phyloP scores from a whole-genome alignment of 805 yeast genomes.

The Millerozyma miso region DNA sequence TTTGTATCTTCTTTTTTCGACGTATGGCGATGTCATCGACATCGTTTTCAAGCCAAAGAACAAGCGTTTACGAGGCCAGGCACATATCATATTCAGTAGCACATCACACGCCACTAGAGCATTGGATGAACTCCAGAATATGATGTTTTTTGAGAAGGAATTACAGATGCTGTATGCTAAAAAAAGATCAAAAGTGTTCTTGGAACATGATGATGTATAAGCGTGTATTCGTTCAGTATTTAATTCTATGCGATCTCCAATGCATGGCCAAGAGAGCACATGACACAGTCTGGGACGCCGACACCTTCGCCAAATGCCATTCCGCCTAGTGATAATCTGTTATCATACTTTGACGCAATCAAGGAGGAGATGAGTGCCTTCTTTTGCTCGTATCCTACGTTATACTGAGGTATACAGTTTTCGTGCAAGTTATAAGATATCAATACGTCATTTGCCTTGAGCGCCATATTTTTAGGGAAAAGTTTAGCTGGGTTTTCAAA shows the following conservation, averaged over 20 bases:
- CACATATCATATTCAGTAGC: constrained; percentile 53
- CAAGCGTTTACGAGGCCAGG: constrained; percentile 58
- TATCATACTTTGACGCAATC: constrained; percentile 30
- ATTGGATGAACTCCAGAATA: constrained; percentile 41
- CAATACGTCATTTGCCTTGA: constrained; percentile 23
- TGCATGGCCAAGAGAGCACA: constrained; percentile 60
- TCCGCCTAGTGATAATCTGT: constrained; percentile 61
- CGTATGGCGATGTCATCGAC: constrained; percentile 62
- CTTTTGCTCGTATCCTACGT: constrained; percentile 59
- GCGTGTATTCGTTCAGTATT: constrained; percentile 1
- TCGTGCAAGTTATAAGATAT: constrained; percentile 29
- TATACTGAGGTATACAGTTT: constrained; percentile 75
- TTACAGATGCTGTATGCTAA: constrained; percentile 40
- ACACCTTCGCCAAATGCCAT: constrained; percentile 74
- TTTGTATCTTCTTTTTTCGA: constrained; percentile 54
- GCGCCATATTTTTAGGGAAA: background rate
- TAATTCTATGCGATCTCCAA: constrained; percentile 7
- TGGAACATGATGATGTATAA: background rate
- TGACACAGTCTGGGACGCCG: constrained; percentile 86
- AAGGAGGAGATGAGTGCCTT: constrained; percentile 29
- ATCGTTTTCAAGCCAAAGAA: constrained; percentile 36
- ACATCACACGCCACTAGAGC: constrained; percentile 51
- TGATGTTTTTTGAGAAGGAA: constrained; percentile 49
- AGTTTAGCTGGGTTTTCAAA: constrained; percentile 21
- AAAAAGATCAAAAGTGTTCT: constrained; percentile 19